Evolutionary conservation across 129 eudicot species (phyloP).

Genomic region (Sambucus nigra): DNA sequence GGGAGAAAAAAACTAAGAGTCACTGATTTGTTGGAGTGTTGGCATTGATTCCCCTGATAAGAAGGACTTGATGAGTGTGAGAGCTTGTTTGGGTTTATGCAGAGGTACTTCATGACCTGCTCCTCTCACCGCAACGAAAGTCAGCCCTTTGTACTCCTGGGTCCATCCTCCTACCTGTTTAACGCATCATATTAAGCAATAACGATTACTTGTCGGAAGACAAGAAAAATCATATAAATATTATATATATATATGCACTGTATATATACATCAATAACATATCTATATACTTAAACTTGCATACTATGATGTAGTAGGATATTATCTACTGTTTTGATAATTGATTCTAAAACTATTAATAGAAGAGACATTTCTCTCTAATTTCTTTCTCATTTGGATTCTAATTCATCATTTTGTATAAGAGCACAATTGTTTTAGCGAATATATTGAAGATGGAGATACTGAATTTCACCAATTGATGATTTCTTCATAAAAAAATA

Average conservation of each 20-base stretch:
- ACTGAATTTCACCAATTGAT: slow-evolving; percentile 39
- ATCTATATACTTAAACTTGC: no score
- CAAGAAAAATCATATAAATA: no score
- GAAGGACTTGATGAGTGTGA: slow-evolving; percentile 28
- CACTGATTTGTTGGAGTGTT: slow-evolving; percentile 13
- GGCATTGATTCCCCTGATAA: slow-evolving; percentile 41
- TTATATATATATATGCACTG: not conserved
- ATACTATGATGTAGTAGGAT: not conserved
- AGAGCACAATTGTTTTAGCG: slow-evolving; percentile 19
- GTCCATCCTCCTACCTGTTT: slow-evolving; percentile 47
- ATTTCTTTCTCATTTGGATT: no score
- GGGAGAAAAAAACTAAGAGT: no score
- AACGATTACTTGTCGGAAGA: not conserved
- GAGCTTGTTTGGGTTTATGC: slow-evolving; percentile 38
- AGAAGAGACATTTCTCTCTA: no score
- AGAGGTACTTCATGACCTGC: slow-evolving; percentile 52
- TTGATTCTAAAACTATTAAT: slow-evolving; percentile 30
- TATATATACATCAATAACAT: no score
- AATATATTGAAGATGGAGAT: slow-evolving; percentile 47
- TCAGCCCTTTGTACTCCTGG: slow-evolving; percentile 39
- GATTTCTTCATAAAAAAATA: no score
- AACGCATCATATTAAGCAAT: no score
- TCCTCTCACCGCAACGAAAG: slow-evolving; percentile 39
- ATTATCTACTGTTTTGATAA: slow-evolving; percentile 46
- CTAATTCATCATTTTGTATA: no score